Evolutionary conservation across 148 eudicot species (phyloP).

Genomic region (Silene uniflora): DNA sequence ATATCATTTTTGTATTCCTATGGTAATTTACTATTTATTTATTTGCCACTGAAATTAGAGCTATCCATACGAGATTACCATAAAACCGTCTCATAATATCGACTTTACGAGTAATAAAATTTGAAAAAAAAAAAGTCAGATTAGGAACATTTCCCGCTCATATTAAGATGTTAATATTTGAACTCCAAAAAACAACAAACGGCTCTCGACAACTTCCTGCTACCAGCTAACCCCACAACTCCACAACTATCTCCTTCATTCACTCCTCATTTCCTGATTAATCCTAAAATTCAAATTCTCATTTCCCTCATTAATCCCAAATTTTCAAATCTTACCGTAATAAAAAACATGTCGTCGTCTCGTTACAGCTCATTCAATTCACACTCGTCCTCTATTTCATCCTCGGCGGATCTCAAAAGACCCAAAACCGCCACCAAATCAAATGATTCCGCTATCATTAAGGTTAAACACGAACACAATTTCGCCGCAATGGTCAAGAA

Average conservation of each 20-base stretch:
- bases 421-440: conserved; percentile 23
- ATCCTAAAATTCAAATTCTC: neutral
- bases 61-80: too few species aligned
- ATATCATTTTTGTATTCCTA: too few species aligned
- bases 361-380: conserved; percentile 56
- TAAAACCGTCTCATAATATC: too few species aligned
- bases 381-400: conserved; percentile 22
- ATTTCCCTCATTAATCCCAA: neutral
- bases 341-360: conserved; percentile 14
- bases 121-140: neutral
- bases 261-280: neutral
- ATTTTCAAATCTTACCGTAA: neutral
- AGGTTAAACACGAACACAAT: conserved; percentile 39
- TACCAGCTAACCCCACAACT: neutral
- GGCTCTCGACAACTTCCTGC: neutral
- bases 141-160: neutral
- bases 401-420: conserved; percentile 34
- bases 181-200: neutral
- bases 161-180: neutral
- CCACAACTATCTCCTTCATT: neutral
- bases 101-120: too few species aligned
- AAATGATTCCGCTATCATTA: conserved; percentile 32
- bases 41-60: too few species aligned
- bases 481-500: conserved; percentile 69
- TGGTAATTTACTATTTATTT: too few species aligned